Conservation (phyloP, 768 basidiomycete genomes). For the Tricholoma flavovirens region DNA sequence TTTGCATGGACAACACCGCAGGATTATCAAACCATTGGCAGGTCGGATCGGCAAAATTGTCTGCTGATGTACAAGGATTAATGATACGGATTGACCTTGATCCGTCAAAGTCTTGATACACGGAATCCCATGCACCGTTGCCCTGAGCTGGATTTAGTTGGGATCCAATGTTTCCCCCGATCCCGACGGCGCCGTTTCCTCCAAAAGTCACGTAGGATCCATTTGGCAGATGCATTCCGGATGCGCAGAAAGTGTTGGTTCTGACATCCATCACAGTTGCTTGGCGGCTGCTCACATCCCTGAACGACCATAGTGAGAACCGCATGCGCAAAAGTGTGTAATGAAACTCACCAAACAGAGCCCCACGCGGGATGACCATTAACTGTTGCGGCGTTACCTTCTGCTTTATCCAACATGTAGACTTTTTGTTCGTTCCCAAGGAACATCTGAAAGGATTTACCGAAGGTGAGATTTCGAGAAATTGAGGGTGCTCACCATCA, state of each 20-base stretch:
- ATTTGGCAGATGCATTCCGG: constrained; percentile 77
- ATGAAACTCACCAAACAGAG: constrained; percentile 48
- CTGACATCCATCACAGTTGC: constrained; percentile 64
- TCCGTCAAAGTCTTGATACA: constrained; percentile 80
- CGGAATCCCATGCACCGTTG: constrained; percentile 52
- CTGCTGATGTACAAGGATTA: constrained; percentile 56
- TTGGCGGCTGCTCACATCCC: constrained; percentile 58
- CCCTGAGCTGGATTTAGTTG: constrained; percentile 36
- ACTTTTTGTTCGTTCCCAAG: constrained; percentile 62
- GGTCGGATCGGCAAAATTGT: constrained; percentile 40
- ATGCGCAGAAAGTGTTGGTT: constrained; percentile 79
- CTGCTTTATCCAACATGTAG: constrained; percentile 77
- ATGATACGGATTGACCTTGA: constrained; percentile 78
- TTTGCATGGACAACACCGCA: constrained; percentile 58
- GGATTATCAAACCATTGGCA: constrained; percentile 76
- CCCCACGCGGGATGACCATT: constrained; percentile 67
- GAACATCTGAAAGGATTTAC: constrained; percentile 45
- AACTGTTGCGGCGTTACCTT: constrained; percentile 56
- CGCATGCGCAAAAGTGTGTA: neutral
- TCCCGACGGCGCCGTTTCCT: constrained; percentile 70
- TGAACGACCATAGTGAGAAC: constrained; percentile 15
- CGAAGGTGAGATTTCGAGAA: neutral
- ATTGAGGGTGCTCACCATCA: constrained; percentile 28
- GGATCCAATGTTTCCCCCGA: constrained; percentile 54
- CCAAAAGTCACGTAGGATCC: constrained; percentile 72